These are phyloP conservation scores for Geotrichum siamense DNA, from an alignment of 1,139 yeast species.

Conservation along the genomic window DNA sequence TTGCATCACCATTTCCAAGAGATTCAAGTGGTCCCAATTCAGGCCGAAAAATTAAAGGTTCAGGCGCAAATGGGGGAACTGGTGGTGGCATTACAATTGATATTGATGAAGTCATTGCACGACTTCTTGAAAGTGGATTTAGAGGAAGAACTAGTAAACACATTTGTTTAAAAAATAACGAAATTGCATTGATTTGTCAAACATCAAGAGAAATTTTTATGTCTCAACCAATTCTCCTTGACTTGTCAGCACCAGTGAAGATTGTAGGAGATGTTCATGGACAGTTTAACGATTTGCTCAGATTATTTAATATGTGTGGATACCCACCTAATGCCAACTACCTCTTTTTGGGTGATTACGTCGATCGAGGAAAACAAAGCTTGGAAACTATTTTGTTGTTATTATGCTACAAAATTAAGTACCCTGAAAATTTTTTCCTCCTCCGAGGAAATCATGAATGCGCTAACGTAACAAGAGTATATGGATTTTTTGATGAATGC, in stretches of 20 bases:
- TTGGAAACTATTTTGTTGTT: conserved; percentile 80
- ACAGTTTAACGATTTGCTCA: conserved; percentile 82
- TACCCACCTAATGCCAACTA: conserved; percentile 96
- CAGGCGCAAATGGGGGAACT: background rate
- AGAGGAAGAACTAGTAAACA: conserved; percentile 86
- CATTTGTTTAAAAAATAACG: conserved; percentile 80
- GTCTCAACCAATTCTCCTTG: conserved; percentile 81
- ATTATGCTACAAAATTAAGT: conserved; percentile 86
- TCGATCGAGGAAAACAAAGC: conserved; percentile 93
- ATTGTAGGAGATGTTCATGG: conserved; percentile 98
- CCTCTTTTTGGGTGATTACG: conserved; percentile 89
- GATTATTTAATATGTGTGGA: conserved; percentile 92
- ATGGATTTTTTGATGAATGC: conserved; percentile 96
- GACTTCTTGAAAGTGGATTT: conserved; percentile 90
- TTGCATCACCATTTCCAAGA: conserved; percentile 14
- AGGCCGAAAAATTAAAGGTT: conserved; percentile 1
- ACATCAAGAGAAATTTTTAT: conserved; percentile 82
- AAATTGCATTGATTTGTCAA: conserved; percentile 78
- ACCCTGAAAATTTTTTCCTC: conserved; percentile 90
- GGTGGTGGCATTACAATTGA: conserved; percentile 42
- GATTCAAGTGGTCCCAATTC: conserved; percentile 1
- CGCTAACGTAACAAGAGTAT: conserved; percentile 90
- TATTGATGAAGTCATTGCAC: conserved; percentile 82
- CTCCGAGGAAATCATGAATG: conserved; percentile 95
- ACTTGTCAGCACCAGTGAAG: conserved; percentile 90